Percentiles rank a stretch among this genome's conserved stretches.
Conservation (phyloP, 306 rosid species). For the Myrica gale region DNA sequence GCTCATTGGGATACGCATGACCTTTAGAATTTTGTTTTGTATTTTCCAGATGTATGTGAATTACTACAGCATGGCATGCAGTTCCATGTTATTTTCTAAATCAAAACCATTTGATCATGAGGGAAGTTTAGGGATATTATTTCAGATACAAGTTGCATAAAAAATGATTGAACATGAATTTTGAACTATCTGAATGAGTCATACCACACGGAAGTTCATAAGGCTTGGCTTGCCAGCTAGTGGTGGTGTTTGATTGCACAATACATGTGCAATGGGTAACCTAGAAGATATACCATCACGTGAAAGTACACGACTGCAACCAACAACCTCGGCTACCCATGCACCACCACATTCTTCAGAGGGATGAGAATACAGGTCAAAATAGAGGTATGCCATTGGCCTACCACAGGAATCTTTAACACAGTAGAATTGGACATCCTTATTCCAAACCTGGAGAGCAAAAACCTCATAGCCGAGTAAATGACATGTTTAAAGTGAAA, state of each 20-base stretch:
- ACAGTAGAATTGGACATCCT: constrained; percentile 72
- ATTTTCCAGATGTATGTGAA: background rate
- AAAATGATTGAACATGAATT: background rate
- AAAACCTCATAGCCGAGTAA: background rate
- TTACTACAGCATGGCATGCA: background rate
- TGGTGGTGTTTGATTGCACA: constrained; percentile 96
- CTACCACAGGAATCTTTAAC: constrained; percentile 69
- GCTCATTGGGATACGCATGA: too few species aligned
- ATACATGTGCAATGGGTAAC: constrained; percentile 95
- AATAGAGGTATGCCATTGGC: constrained; percentile 83
- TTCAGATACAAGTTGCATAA: too few species aligned
- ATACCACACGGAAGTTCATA: constrained; percentile 91
- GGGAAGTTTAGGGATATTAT: background rate
- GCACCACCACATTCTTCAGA: constrained; percentile 90
- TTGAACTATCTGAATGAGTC: background rate
- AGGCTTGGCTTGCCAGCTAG: constrained; percentile 86
- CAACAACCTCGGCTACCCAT: constrained; percentile 92
- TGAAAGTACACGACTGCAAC: constrained; percentile 76
- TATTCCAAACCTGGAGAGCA: constrained; percentile 74
- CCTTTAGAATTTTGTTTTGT: background rate
- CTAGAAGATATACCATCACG: constrained; percentile 69
- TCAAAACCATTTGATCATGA: background rate
- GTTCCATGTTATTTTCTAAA: background rate
- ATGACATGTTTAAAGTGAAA: constrained; percentile 21
- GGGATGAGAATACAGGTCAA: constrained; percentile 94